Base-by-base conservation (phyloP, 257 asterid species). In the Salvia splendens region DNA sequence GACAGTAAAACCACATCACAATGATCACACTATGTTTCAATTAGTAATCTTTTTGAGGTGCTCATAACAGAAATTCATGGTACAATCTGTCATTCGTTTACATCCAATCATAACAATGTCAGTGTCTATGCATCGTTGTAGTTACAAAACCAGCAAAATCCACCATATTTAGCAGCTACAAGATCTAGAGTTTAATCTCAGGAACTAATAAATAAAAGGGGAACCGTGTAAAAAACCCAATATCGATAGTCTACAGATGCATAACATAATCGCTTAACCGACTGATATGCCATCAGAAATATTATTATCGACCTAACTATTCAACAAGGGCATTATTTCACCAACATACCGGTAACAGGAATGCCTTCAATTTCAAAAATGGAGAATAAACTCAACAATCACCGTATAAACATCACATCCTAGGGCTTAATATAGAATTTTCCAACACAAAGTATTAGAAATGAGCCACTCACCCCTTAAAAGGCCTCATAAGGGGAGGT, bases 1-100 rank as follows among this genome's bases (percentile, higher is more conserved):
- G 57, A 71, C 41, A 51, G 46, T 51, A 51, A 62, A 62, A 61
- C 3, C 48, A 62, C 42, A 12, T 5, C n/a, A 24, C 41, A n/a
- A 47, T 38, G 49, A 12, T 5, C n/a, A 24, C 41, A n/a, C 54
- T 38, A 58, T 10, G 17, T 24, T 47, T 57, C 52, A 57, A 38
- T 49, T 6, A 11, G 41, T 50, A 30, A 57, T 65, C 48, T 20
- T 24, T 47, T 14, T 4, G 42, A 38, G 38, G 38, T 35, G 15
- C 70, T 15, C 3, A 41, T 51, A 12, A 5, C 1, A 54, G n/a
- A 40, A 1, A 40, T 41, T 9, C 41, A 60, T 16, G 36, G 6
- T 5, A 61, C 35, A 17, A 5, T 61, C 12, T 10, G 11, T 8
- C 15, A 2, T 15, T 15, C 35, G 1, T 59, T 12, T 15, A 8